phyloP scores from a whole-genome alignment of 495 filamentous ascomycete genomes.

The Letharia lupina region DNA sequence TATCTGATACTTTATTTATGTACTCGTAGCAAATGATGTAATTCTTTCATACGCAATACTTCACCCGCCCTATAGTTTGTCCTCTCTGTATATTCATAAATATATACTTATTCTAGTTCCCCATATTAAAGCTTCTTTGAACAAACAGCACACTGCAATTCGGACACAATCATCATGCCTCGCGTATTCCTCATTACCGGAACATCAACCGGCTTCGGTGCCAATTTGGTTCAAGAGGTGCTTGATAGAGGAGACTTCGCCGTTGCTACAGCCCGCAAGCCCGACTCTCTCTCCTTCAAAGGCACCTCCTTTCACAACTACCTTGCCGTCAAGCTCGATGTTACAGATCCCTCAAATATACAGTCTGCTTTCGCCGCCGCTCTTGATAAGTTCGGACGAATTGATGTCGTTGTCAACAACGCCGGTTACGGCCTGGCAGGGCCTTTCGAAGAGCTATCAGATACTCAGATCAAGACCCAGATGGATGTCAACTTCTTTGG shows the following conservation, averaged over 20 bases:
- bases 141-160: no score
- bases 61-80: no score
- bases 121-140: no score
- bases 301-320: conserved; percentile 17
- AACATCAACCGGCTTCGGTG: conserved; percentile 34
- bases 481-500: conserved; percentile 28
- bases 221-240: conserved; percentile 31
- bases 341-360: conserved; percentile 27
- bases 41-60: neutral
- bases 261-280: conserved; percentile 35
- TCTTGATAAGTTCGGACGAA: conserved; percentile 27
- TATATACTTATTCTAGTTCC: no score
- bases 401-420: conserved; percentile 38
- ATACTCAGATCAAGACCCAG: conserved; percentile 22
- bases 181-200: conserved; percentile 35
- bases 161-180: conserved; percentile 11
- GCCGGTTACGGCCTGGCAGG: conserved; percentile 29
- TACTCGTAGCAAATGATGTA: neutral
- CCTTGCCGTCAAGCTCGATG: conserved; percentile 28
- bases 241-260: conserved; percentile 33
- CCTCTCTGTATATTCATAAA: no score
- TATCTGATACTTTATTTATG: no score
- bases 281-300: conserved; percentile 25
- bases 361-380: conserved; percentile 25
- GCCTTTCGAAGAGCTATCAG: conserved; percentile 21